These are phyloP conservation scores for Dryas integrifolia DNA, from an alignment of 331 rosid species.

Conservation along the genomic window DNA sequence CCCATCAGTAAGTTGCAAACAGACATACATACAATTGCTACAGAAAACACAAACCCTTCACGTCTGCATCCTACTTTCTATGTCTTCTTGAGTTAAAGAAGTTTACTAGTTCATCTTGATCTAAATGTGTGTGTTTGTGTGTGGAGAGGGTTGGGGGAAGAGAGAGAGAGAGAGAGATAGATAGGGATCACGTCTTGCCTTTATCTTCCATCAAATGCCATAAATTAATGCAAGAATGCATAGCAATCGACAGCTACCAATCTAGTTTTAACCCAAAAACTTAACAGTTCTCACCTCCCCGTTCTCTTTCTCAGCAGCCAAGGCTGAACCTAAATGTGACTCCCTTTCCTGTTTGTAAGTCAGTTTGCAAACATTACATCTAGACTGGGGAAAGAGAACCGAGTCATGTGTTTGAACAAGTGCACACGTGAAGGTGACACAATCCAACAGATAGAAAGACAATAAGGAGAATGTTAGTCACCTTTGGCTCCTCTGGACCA, in stretches of 20 bases:
- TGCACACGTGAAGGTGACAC: not conserved
- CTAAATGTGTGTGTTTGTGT: too few relatives aligned
- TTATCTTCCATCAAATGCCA: not conserved
- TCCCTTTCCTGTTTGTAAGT: not conserved
- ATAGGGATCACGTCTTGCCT: too few relatives aligned
- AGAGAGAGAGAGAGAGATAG: too few relatives aligned
- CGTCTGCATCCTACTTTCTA: too few relatives aligned
- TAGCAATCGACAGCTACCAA: not conserved
- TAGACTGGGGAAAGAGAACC: too few relatives aligned
- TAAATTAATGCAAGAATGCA: not conserved
- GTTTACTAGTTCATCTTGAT: too few relatives aligned
- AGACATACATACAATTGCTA: not conserved
- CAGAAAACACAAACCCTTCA: not conserved
- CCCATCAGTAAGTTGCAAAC: constrained; percentile 1
- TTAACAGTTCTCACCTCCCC: not conserved
- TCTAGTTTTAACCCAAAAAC: not conserved
- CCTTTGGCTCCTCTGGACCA: constrained; percentile 22
- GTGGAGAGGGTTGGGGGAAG: too few relatives aligned
- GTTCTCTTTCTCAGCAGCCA: not conserved
- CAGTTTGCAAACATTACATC: not conserved
- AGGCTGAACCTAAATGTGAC: not conserved
- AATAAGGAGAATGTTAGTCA: constrained; percentile 17
- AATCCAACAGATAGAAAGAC: not conserved
- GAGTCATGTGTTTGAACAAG: not conserved
- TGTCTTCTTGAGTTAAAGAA: too few relatives aligned